Evolutionary conservation across 1,284 basidiomycete species (phyloP), one percentile per base, ranked within the genome.

Genomic region (Coriolopsis trogii): DNA sequence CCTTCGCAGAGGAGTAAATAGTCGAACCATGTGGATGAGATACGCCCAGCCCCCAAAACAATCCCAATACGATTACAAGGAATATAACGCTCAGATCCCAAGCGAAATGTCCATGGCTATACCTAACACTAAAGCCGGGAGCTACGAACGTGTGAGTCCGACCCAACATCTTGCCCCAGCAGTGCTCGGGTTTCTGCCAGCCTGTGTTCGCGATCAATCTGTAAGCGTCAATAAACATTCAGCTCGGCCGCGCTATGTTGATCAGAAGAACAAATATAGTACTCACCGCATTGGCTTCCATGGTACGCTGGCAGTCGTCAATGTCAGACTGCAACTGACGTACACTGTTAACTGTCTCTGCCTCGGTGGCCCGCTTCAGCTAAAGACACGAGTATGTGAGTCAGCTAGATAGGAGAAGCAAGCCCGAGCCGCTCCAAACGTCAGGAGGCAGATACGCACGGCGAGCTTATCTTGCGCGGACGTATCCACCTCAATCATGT

Each of bases 221-320:
- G 26, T 18, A 20, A 15, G 16, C 9, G 4, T 10, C 23, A 16
- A 16, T 30, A 41, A 28, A 29, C 28, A 10, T 29, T 25, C n/a
- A n/a, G n/a, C n/a, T n/a, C 25, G 31, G 15, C 16, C 6, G 15
- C 8, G 18, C 20, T 13, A 24, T 23, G 24, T 18, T 12, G 7
- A 9, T 24, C 9, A 18, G 3, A 7, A 3, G 13, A 4, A 33
- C n/a, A 16, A 33, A 2, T 9, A 18, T 5, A 10, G n/a, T 12
- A 49, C 58, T 51, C 33, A 57, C 58, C 21, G 50, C 51, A 29
- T 57, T 60, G 25, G 47, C 58, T 29, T 31, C 36, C 43, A 49
- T 40, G 2, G 54, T 39, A 4, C 31, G 29, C 30, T 55, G 51
- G 41, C 47, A 50, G 31, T 43, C 50, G 3, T 54, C 58, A 12